Percentiles rank a stretch among this genome's conserved stretches.
These are phyloP conservation scores for Phytophthora sansomeana DNA, from an alignment of 352 stramenopile genomes.

Conservation along the genomic window DNA sequence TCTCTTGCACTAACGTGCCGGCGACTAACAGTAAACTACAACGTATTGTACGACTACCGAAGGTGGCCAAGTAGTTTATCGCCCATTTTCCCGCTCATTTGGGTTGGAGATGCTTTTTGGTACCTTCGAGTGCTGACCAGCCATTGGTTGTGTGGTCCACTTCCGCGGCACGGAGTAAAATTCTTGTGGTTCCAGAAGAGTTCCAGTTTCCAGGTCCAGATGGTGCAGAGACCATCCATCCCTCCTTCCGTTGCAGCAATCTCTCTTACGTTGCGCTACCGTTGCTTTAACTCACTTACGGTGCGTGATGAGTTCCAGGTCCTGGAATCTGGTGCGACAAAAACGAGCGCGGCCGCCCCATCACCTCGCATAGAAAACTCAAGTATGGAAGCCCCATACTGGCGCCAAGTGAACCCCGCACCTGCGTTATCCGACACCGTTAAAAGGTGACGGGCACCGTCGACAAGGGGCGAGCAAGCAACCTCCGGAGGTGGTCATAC, in stretches of 20 bases:
- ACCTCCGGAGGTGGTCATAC: slow-evolving; percentile 11
- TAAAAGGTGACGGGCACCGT: slow-evolving; percentile 24
- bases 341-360: neutral
- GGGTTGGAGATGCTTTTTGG: too few species aligned
- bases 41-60: too few species aligned
- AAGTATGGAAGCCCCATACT: slow-evolving; percentile 14
- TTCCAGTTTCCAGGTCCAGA: neutral
- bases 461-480: slow-evolving; percentile 33
- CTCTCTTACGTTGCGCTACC: neutral
- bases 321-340: neutral
- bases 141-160: neutral
- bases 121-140: neutral
- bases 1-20: too few species aligned
- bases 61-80: too few species aligned
- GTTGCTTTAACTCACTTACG: neutral
- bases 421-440: neutral
- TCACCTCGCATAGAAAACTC: slow-evolving; percentile 13
- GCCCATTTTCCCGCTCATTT: too few species aligned
- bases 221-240: neutral
- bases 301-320: neutral
- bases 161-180: neutral
- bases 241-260: neutral
- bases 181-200: slow-evolving; percentile 10
- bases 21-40: too few species aligned
- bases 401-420: slow-evolving; percentile 2